A percentile compares a stretch with the other conserved stretches of the same genome.
phyloP scores from a whole-genome alignment of 768 basidiomycete genomes.

The Thelephora ganbajun region DNA sequence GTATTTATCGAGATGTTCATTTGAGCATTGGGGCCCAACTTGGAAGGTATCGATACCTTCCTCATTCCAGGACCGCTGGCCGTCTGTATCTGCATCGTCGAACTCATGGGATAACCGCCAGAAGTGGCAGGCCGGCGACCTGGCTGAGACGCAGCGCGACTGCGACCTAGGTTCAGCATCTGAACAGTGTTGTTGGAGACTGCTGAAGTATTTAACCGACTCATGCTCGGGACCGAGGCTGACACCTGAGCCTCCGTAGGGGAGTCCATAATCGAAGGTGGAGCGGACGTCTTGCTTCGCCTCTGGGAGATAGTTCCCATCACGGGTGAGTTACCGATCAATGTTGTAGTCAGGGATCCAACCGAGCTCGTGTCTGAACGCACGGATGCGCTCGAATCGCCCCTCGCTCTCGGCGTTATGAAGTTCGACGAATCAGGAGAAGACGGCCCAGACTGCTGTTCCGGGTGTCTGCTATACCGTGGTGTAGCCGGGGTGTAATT shows the following conservation, averaged over 20 bases:
- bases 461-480: constrained; percentile 1
- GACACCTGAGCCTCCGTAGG: constrained; percentile 26
- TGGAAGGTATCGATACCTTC: constrained; percentile 51
- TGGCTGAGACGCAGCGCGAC: constrained; percentile 66
- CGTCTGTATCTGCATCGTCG: constrained; percentile 31
- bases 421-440: constrained; percentile 34
- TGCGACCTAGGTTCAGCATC: constrained; percentile 29
- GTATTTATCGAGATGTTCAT: constrained; percentile 37
- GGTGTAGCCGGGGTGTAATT: constrained; percentile 9
- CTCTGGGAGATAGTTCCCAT: constrained; percentile 61
- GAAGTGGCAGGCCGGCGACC: constrained; percentile 53
- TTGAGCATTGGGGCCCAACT: constrained; percentile 33
- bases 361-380: constrained; percentile 16
- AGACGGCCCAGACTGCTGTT: constrained; percentile 21
- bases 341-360: constrained; percentile 13
- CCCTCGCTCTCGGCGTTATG: constrained; percentile 38
- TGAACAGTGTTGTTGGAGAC: constrained; percentile 24
- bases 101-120: constrained; percentile 31
- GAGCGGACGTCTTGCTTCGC: constrained; percentile 49
- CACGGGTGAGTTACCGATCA: constrained; percentile 45
- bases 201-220: constrained; percentile 21
- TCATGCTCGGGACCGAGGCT: constrained; percentile 17
- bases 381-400: constrained; percentile 30
- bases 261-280: constrained; percentile 25
- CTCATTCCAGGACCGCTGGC: constrained; percentile 27